Conservation (phyloP, 225 moss, liverwort and hornwort genomes). For the Asterella californica region DNA sequence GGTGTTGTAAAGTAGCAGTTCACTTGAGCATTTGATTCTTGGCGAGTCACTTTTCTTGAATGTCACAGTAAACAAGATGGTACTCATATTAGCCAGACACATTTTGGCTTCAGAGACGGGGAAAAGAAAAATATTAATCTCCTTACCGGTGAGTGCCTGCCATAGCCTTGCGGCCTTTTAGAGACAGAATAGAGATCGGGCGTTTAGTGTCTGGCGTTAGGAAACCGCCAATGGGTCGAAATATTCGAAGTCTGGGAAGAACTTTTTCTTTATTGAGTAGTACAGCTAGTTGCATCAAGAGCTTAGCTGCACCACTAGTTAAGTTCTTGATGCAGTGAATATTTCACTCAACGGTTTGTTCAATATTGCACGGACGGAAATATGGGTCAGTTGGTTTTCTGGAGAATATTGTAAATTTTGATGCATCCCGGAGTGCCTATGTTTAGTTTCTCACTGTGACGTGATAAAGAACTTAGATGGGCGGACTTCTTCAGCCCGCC, state of each 20-base stretch:
- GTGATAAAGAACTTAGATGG: too few relatives aligned
- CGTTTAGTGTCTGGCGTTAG: background rate
- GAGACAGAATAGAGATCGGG: background rate
- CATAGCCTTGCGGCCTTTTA: constrained; percentile 10
- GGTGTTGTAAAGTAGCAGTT: constrained; percentile 22
- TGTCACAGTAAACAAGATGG: background rate
- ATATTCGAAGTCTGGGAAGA: background rate
- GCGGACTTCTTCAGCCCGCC: too few relatives aligned
- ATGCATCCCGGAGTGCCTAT: background rate
- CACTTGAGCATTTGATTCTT: constrained; percentile 18
- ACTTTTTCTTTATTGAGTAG: background rate
- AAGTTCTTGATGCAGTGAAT: constrained; percentile 1
- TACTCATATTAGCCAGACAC: constrained; percentile 5
- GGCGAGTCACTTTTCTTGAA: constrained; percentile 11
- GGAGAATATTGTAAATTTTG: background rate
- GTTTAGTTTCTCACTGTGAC: too few relatives aligned
- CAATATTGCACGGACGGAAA: background rate
- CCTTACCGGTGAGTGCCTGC: constrained; percentile 10
- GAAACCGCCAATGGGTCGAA: background rate
- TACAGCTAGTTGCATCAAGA: background rate
- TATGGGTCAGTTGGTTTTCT: background rate
- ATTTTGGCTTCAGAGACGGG: constrained; percentile 9
- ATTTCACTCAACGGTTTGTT: constrained; percentile 10
- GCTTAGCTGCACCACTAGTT: too few relatives aligned
- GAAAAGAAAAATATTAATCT: background rate